Evolutionary conservation across 148 eudicot genomes (phyloP), one percentile per base, ranked within the genome.

Genomic region (Mesembryanthemum crystallinum): DNA sequence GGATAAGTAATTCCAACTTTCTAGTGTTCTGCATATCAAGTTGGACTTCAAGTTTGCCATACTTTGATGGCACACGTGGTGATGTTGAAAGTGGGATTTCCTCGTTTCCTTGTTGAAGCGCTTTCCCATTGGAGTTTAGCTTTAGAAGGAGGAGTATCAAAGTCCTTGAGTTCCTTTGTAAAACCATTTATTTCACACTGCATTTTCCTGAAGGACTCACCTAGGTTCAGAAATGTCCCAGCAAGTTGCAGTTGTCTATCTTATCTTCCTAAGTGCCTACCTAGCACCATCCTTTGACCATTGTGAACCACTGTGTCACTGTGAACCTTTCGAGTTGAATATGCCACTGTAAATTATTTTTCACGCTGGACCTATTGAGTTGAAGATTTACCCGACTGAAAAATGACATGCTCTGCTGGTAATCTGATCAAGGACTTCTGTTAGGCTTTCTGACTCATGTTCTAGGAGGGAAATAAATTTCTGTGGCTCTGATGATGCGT

Each of bases 371-470:
- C 43, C 20, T 67, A 43, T 47, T 43, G 57, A 43, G 52, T 58
- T 64, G 47, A 80, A 58, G 54, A 49, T 49, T 24, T 42, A 21
- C 64, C 20, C 11, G 23, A 14, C 3, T 4, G 33, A 52, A 29
- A 20, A 58, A 42, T 18, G 32, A 59, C 30, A 65, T 29, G n/a
- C 37, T 42, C 27, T 45, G 21, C 73, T 11, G n/a, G 32, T 28
- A 39, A 64, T 67, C 60, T 35, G 70, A 15, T 27, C 15, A 59
- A 69, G 18, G 23, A 11, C 9, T 57, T 55, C 8, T 24, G 55
- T 57, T 67, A 57, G 77, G 28, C 67, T 25, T 59, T 69, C 68
- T 20, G 17, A n/a, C 67, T 28, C 73, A 13, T 76, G 25, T 67
- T 57, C 73, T 32, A 42, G 49, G 17, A 9, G 20, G 11, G 49